Conservation (phyloP, 352 stramenopile genomes). For the Globisporangium polare region DNA sequence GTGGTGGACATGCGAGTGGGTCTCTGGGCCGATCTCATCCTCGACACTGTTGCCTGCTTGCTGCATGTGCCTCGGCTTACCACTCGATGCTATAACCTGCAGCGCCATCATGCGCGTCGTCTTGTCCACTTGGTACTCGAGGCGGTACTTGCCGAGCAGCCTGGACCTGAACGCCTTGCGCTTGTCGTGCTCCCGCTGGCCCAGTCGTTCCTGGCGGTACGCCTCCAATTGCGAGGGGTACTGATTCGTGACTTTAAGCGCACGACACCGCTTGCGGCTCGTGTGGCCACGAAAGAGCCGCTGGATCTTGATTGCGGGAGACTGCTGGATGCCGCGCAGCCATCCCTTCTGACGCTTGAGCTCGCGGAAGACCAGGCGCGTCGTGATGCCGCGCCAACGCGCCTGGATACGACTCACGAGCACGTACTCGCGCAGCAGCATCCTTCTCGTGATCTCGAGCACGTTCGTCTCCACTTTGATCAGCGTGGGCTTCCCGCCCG, state of each 20-base stretch:
- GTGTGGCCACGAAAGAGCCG: constrained; percentile 47
- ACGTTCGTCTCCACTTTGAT: constrained; percentile 77
- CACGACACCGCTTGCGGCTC: constrained; percentile 27
- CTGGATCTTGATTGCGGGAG: constrained; percentile 70
- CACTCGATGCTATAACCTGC: constrained; percentile 3
- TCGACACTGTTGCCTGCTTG: not conserved
- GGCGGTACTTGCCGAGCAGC: constrained; percentile 58
- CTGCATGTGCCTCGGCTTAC: not conserved
- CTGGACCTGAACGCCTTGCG: constrained; percentile 34
- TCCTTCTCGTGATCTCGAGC: constrained; percentile 58
- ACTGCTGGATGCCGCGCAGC: constrained; percentile 54
- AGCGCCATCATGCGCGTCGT: constrained; percentile 48
- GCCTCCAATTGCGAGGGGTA: constrained; percentile 38
- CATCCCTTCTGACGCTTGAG: constrained; percentile 64
- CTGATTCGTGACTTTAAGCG: constrained; percentile 35
- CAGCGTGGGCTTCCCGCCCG: constrained; percentile 48
- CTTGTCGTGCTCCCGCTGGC: constrained; percentile 20
- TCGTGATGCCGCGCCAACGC: constrained; percentile 55
- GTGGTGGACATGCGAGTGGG: constrained; percentile 15
- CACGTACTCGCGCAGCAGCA: constrained; percentile 54
- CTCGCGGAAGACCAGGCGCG: constrained; percentile 56
- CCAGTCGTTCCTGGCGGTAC: constrained; percentile 34
- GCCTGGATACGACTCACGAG: constrained; percentile 75
- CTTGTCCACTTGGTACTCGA: constrained; percentile 42
- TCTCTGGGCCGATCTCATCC: constrained; percentile 14